Conservation (phyloP, 345 rosid species). For the Gossypium rotundifolium region DNA sequence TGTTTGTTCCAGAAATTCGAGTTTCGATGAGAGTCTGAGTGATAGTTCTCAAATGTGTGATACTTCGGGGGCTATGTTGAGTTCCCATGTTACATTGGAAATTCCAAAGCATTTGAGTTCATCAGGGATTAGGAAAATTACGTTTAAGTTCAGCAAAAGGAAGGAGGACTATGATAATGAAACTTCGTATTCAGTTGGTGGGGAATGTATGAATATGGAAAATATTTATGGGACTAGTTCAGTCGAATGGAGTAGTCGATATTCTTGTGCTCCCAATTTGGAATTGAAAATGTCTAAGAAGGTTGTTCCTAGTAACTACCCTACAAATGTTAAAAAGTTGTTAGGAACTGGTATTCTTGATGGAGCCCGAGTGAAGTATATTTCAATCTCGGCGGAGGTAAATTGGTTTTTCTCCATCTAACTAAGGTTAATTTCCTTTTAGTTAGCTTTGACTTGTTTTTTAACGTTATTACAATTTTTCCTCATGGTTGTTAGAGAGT, state of each 20-base stretch:
- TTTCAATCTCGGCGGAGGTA: conserved; percentile 55
- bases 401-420: conserved; percentile 3
- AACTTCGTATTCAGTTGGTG: conserved; percentile 6
- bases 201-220: conserved; percentile 14
- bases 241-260: conserved; percentile 19
- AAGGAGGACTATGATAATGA: conserved; percentile 44
- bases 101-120: conserved; percentile 80
- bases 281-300: conserved; percentile 75
- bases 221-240: conserved; percentile 15
- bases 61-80: conserved; percentile 28
- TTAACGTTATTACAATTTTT: background rate
- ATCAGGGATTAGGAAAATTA: conserved; percentile 79
- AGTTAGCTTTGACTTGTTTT: background rate
- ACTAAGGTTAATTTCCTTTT: background rate
- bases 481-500: conserved; percentile 37
- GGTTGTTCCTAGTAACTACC: conserved; percentile 50
- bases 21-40: conserved; percentile 48
- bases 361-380: conserved; percentile 87
- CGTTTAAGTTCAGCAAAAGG: conserved; percentile 69
- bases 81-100: conserved; percentile 66
- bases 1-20: conserved; percentile 35
- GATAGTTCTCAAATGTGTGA: conserved; percentile 22
- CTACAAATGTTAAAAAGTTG: conserved; percentile 77
- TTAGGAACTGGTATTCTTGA: conserved; percentile 77
- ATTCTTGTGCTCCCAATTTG: conserved; percentile 39